Percentiles rank a stretch among this genome's conserved stretches.
phyloP scores from a whole-genome alignment of 164 flowering plant genomes.

The Macadamia integrifolia region DNA sequence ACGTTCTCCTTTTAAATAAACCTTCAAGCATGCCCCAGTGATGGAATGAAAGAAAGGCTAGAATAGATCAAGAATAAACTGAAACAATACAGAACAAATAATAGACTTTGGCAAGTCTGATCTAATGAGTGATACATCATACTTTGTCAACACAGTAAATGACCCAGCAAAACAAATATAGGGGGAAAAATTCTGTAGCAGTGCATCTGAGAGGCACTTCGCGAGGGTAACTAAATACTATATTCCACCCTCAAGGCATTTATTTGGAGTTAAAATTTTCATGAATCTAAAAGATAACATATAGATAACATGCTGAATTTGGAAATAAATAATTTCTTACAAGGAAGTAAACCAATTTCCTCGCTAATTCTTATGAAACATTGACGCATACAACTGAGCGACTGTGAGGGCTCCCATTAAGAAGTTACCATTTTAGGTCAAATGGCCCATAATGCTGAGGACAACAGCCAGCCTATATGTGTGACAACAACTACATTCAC shows the following conservation, averaged over 20 bases:
- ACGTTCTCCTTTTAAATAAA: too few species aligned
- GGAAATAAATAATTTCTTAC: too few species aligned
- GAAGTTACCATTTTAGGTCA: background rate
- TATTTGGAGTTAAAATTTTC: background rate
- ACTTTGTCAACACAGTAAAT: background rate
- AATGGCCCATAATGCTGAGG: too few species aligned
- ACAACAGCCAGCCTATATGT: background rate
- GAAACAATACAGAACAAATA: background rate
- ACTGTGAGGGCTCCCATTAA: background rate
- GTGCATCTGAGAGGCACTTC: background rate
- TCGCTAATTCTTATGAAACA: too few species aligned
- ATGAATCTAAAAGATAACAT: background rate
- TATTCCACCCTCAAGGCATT: background rate
- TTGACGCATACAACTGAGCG: background rate
- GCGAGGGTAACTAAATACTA: background rate
- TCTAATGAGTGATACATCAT: background rate
- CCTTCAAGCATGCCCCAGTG: background rate
- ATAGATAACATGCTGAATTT: too few species aligned
- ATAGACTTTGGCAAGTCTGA: background rate
- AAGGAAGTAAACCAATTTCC: too few species aligned
- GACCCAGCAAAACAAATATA: background rate
- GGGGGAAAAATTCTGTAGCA: background rate
- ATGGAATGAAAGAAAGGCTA: background rate
- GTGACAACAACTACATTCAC: background rate
- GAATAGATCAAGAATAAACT: background rate